Evolutionary conservation across 306 rosid species (phyloP), one percentile per base, ranked within the genome.

Genomic region (Lupinus albus): DNA sequence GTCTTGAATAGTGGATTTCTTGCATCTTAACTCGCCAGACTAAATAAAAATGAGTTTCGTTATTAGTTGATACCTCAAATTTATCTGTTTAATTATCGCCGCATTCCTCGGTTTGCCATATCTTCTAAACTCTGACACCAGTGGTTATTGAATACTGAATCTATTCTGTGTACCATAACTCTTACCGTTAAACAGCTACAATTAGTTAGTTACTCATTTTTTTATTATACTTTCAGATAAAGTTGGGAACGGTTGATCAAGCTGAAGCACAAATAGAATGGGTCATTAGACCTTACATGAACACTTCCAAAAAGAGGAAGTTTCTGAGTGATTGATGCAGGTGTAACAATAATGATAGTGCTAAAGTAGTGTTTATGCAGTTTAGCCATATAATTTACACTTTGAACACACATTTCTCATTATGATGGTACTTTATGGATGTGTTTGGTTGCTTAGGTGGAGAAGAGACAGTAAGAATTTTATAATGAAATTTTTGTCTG

Each of bases 201-300:
- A 18, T 20, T 18, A 14, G 18, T 48, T 39, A 45, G 38, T 5
- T 55, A 51, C 64, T 73, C 48, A 70, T 46, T 12, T 35, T 73
- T 58, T n/a, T 25, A 18, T 62, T 17, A 2, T 45, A 10, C 11
- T 45, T 61, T 67, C 87, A 86, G 97, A 71, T 89, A 71, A 90
- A 72, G 78, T 82, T 93, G 64, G 96, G 97, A 72, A 93, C 97
- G 18, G 78, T 89, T 63, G 96, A 93, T 50, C 97, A 93, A 76
- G 64, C 54, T 50, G 91, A 86, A 82, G 98, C 97, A 18, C 86
- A 84, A 64, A 81, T 51, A 53, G 97, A 90, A 75, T 90, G 96
- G 91, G 94, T 86, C 58, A 57, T 82, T 48, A 76, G 86, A 72
- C 98, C 97, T 18, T 93, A 79, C 73, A 90, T 90, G 99, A 86